Evolutionary conservation across 2,329 filamentous ascomycete species (phyloP).

Genomic region (Fusarium fracticaudum): DNA sequence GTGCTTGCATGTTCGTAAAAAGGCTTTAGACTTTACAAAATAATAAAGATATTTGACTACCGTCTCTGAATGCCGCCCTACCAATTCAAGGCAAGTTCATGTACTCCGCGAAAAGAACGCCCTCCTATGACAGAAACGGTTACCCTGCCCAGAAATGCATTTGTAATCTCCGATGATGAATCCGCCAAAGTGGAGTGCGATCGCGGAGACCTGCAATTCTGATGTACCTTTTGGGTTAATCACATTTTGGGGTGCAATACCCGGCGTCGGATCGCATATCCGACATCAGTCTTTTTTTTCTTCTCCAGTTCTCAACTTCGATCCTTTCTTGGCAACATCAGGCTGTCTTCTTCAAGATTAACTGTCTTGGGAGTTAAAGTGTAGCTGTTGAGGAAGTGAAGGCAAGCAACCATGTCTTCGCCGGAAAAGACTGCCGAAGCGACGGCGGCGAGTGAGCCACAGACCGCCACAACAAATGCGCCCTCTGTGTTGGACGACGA

Average conservation of each 20-base stretch:
- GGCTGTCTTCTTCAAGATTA: rapidly evolving
- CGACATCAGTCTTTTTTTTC: background rate
- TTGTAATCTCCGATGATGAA: slow-evolving; percentile 1
- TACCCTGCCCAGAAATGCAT: background rate
- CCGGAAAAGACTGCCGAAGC: background rate
- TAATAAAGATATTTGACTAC: background rate
- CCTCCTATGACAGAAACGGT: background rate
- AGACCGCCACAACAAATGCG: background rate
- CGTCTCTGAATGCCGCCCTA: too few species aligned
- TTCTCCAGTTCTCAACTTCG: background rate
- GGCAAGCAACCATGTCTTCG: background rate
- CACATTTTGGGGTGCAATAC: background rate
- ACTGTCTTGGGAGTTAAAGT: rapidly evolving
- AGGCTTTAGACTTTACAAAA: background rate
- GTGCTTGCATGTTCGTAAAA: background rate
- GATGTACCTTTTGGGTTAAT: background rate
- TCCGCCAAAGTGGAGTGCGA: background rate
- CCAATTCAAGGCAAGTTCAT: background rate
- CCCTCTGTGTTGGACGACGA: background rate
- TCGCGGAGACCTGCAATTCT: background rate
- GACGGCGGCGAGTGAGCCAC: background rate
- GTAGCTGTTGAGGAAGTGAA: background rate
- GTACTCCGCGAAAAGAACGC: background rate
- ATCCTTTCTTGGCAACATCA: rapidly evolving
- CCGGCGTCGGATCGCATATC: slow-evolving; percentile 2